Evolutionary conservation across 2,329 filamentous ascomycete genomes (phyloP).

Genomic region (Bipolaris victoriae): DNA sequence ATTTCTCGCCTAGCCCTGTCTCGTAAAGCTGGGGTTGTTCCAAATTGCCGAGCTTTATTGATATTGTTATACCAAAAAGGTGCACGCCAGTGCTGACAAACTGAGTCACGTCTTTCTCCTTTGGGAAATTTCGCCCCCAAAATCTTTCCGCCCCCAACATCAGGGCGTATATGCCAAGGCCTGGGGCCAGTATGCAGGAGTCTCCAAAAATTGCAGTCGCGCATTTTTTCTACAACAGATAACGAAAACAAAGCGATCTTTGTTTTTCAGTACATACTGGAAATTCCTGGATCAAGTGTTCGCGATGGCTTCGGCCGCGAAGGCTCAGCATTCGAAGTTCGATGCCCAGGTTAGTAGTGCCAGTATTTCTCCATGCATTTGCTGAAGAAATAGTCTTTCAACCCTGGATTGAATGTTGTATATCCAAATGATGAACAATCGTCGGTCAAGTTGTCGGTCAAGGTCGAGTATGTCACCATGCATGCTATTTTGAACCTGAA

Average conservation of each 20-base stretch:
- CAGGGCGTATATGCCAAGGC: not conserved
- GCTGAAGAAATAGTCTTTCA: conserved; percentile 17
- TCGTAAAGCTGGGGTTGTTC: not conserved
- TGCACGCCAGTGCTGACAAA: conserved; percentile 3
- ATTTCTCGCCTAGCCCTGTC: not conserved
- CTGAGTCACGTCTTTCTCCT: not conserved
- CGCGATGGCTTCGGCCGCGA: conserved; percentile 22
- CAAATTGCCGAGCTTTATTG: not conserved
- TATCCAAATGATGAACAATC: conserved; percentile 25
- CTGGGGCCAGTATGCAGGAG: not conserved
- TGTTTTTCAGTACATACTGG: not conserved
- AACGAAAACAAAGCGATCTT: not conserved
- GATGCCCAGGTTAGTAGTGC: conserved; percentile 20
- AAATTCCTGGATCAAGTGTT: not conserved
- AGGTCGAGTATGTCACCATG: conserved; percentile 20
- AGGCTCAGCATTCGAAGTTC: conserved; percentile 24
- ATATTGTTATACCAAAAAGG: not conserved
- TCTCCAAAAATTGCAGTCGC: not conserved
- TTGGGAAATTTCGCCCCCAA: conserved; percentile 17
- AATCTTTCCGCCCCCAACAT: conserved; percentile 7
- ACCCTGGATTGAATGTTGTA: conserved; percentile 21
- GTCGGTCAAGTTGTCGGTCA: conserved; percentile 14
- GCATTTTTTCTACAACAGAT: not conserved
- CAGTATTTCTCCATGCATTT: not conserved
- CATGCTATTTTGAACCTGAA: not conserved